These are phyloP conservation scores for Trametes cubensis DNA, from an alignment of 768 basidiomycete genomes.

Conservation along the genomic window DNA sequence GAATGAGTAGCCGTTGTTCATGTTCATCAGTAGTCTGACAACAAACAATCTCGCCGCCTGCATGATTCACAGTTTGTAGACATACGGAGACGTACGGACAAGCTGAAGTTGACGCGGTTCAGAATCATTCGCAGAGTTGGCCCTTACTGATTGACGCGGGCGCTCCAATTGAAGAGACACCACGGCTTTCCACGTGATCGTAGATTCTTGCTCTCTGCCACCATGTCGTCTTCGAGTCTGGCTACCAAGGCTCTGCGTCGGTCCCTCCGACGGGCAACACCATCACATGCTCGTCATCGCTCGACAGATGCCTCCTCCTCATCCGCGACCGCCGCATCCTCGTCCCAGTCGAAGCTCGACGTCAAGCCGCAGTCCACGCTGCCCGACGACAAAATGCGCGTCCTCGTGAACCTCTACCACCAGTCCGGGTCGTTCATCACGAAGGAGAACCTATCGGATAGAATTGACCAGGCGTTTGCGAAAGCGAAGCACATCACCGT, in stretches of 20 bases:
- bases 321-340: conserved; percentile 9
- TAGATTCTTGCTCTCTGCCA: conserved; percentile 20
- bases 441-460: conserved; percentile 61
- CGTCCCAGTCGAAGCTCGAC: conserved; percentile 10
- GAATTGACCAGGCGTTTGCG: conserved; percentile 68
- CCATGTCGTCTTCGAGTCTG: conserved; percentile 19
- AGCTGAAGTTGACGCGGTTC: no score
- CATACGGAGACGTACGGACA: no score
- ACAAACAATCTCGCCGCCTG: no score
- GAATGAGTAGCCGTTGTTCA: background rate
- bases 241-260: conserved; percentile 17
- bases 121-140: no score
- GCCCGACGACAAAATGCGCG: conserved; percentile 62
- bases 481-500: background rate
- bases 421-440: conserved; percentile 73
- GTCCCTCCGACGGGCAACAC: conserved; percentile 14
- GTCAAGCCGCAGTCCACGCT: conserved; percentile 36
- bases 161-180: background rate
- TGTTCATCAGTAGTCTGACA: no score
- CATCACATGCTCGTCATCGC: conserved; percentile 20
- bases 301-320: conserved; percentile 23
- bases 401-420: conserved; percentile 79
- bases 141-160: background rate
- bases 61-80: no score
- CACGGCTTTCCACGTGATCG: conserved; percentile 16